Evolutionary conservation across 164 flowering plant genomes (phyloP), one percentile per base, ranked within the genome.

Genomic region (Dillenia turbinata): DNA sequence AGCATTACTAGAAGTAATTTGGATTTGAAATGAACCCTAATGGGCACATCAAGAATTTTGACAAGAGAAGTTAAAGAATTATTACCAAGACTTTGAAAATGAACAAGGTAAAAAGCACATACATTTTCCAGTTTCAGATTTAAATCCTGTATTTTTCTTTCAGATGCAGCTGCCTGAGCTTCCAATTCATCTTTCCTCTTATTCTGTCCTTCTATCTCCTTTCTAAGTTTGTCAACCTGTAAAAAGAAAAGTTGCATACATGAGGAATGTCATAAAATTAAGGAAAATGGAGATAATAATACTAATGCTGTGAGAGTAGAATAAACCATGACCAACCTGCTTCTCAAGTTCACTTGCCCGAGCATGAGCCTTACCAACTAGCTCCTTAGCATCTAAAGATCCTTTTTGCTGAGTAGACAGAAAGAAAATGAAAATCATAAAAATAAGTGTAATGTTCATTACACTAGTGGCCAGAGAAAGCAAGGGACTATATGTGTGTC

Each of bases 281-380:
- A 33, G 40, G 10, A 64, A 48, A 64, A 62, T 49, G 44, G 40
- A 4, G 40, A 33, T 33, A 33, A 33, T 33, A 33, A 33, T 47
- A 63, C 3, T 7, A 52, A 9, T 47, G 53, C 2, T n/a, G 9
- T 15, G 48, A 12, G 22, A 44, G n/a, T 15, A 15, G n/a, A 26
- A 45, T 54, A 17, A 9, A 14, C 49, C 56, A 24, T 24, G 49
- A 55, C 53, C 9, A 13, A 87, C 98, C 90, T 87, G 86, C 66
- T 82, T 85, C 80, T 90, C 91, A 63, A 95, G 77, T 66, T 92
- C 97, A 58, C 45, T 74, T 57, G 85, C 86, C 43, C 85, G 86
- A 58, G 96, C 88, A 75, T 83, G 84, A 57, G 92, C 97, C 80
- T 86, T 88, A 10, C 83, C 84, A 15, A 85, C 72, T 75, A 69